A percentile compares a stretch with the other conserved stretches of the same genome.
Evolutionary conservation across 1,284 basidiomycete genomes (phyloP).

Genomic region (Hypsizygus ulmarius): DNA sequence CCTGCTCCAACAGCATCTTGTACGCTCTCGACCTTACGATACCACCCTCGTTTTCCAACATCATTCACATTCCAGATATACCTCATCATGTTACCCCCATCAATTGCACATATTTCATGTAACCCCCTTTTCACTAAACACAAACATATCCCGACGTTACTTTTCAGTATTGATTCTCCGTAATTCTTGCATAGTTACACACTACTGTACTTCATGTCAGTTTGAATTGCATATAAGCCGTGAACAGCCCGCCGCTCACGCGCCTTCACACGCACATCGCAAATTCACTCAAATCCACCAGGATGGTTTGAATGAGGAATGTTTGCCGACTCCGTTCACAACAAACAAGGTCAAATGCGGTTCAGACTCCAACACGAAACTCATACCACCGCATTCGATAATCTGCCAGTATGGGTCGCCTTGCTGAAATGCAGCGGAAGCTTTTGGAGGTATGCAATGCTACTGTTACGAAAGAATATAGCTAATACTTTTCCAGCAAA

Average conservation of each 20-base stretch:
- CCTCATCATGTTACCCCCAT: background rate
- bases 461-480: constrained; percentile 8
- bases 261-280: too few species aligned
- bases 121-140: too few species aligned
- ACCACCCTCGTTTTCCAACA: constrained; percentile 5
- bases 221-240: too few species aligned
- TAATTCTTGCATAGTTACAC: background rate
- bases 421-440: constrained; percentile 92
- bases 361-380: too few species aligned
- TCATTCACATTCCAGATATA: constrained; percentile 1
- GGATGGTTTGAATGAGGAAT: too few species aligned
- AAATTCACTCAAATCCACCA: too few species aligned
- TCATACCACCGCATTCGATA: background rate
- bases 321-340: too few species aligned
- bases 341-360: too few species aligned
- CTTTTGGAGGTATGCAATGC: constrained; percentile 70
- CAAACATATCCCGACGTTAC: too few species aligned
- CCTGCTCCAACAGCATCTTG: background rate
- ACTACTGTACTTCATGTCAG: too few species aligned
- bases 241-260: too few species aligned
- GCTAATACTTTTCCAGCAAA: constrained; percentile 63
- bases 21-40: background rate
- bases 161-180: background rate
- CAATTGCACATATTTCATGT: background rate
- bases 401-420: constrained; percentile 63